Conservation (phyloP, 306 rosid species). For the Adenanthera pavonina region DNA sequence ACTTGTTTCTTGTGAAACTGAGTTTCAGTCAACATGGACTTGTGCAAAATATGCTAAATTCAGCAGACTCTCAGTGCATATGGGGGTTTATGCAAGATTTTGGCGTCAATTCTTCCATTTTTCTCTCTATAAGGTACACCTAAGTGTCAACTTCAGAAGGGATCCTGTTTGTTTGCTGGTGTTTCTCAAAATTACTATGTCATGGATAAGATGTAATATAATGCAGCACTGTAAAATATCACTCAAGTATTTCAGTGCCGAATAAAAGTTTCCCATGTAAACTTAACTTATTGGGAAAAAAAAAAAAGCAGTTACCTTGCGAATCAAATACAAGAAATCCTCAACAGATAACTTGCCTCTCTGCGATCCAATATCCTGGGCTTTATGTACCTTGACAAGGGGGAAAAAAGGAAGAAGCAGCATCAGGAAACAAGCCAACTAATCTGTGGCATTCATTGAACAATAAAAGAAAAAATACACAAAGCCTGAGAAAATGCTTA, state of each 20-base stretch:
- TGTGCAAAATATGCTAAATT: slow-evolving; percentile 17
- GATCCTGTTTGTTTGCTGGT: slow-evolving; percentile 20
- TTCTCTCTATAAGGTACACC: background rate
- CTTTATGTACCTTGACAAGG: slow-evolving; percentile 76
- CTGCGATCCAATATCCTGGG: slow-evolving; percentile 90
- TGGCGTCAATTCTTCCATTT: background rate
- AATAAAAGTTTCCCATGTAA: background rate
- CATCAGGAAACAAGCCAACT: slow-evolving; percentile 30
- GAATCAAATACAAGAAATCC: slow-evolving; percentile 86
- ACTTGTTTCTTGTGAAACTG: background rate
- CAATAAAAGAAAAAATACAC: background rate
- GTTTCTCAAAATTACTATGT: slow-evolving; percentile 12
- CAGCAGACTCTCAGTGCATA: background rate
- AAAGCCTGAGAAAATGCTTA: slow-evolving; percentile 34
- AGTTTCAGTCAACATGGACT: slow-evolving; percentile 12
- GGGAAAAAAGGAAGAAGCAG: background rate
- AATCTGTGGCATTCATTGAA: slow-evolving; percentile 7
- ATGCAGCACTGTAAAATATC: slow-evolving; percentile 24
- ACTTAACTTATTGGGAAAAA: background rate
- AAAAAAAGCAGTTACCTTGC: slow-evolving; percentile 60
- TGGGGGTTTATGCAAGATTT: background rate
- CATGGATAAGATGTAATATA: background rate
- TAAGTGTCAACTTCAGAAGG: background rate
- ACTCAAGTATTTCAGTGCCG: background rate
- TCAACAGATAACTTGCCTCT: slow-evolving; percentile 90